Evolutionary conservation across 1,139 yeast species (phyloP).

Genomic region (Spathaspora jeffriesii): DNA sequence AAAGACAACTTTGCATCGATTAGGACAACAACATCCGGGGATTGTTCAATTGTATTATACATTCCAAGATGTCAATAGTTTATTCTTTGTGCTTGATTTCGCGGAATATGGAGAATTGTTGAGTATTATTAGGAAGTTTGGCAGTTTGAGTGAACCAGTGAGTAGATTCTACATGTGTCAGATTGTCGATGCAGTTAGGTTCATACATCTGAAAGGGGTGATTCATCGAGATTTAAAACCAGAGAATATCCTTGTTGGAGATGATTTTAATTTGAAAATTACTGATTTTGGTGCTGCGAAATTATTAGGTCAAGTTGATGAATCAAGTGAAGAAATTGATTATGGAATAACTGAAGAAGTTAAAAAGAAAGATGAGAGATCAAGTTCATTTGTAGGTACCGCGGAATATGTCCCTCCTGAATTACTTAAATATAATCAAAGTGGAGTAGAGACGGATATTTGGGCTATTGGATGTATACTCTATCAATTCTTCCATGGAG

Average conservation of each 20-base stretch:
- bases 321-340: conserved; percentile 40
- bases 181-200: conserved; percentile 62
- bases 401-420: conserved; percentile 84
- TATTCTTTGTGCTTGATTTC: conserved; percentile 90
- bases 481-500: conserved; percentile 74
- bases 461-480: conserved; percentile 86
- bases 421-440: conserved; percentile 62
- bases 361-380: conserved; percentile 56
- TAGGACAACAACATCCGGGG: conserved; percentile 73
- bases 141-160: conserved; percentile 77
- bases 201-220: conserved; percentile 74
- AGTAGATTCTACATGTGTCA: conserved; percentile 72
- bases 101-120: conserved; percentile 94
- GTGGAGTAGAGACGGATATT: conserved; percentile 74
- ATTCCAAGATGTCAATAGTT: conserved; percentile 85
- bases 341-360: too few relatives aligned
- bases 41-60: conserved; percentile 88
- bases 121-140: conserved; percentile 73
- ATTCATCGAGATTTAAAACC: conserved; percentile 84
- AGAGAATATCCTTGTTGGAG: conserved; percentile 69
- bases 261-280: conserved; percentile 65
- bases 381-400: conserved; percentile 83
- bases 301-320: conserved; percentile 48
- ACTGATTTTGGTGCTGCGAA: conserved; percentile 86
- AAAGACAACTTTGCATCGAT: conserved; percentile 83